Conservation (phyloP, 2,329 filamentous ascomycete species). For the Nemania sp. region DNA sequence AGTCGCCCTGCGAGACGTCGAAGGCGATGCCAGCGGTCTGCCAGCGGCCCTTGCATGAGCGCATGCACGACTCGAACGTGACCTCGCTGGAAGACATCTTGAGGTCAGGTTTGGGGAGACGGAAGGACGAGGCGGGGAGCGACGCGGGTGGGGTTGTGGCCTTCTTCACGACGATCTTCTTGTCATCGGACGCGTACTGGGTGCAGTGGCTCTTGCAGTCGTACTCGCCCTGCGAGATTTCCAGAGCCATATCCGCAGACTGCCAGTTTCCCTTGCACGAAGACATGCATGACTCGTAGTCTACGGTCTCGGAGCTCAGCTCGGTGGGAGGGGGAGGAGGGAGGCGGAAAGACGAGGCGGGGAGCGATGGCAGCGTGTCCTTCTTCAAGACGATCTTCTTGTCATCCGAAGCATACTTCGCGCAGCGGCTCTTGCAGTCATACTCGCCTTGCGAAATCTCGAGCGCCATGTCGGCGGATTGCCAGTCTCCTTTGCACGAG, state of each 20-base stretch:
- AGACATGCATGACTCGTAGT: neutral
- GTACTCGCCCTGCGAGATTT: slow-evolving; percentile 3
- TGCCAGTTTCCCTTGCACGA: slow-evolving; percentile 9
- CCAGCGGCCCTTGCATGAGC: slow-evolving; percentile 6
- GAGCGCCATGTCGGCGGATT: neutral
- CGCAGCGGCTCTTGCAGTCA: slow-evolving; percentile 1
- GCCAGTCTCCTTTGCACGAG: slow-evolving; percentile 5
- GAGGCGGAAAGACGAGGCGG: neutral
- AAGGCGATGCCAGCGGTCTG: neutral
- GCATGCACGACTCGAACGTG: neutral
- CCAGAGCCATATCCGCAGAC: slow-evolving; percentile 4
- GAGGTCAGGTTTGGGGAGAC: no score
- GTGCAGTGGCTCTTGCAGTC: slow-evolving; percentile 13
- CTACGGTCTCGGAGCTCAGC: no score
- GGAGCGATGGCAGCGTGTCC: neutral
- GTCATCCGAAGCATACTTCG: neutral
- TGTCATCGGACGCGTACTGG: neutral
- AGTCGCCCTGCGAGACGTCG: slow-evolving; percentile 4
- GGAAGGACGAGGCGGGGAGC: neutral
- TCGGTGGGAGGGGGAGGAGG: no score
- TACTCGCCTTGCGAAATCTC: neutral
- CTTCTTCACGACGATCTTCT: no score
- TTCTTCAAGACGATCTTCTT: neutral
- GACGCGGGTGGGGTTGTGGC: neutral
- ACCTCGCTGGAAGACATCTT: no score